Conservation (phyloP, 192 early-diverging fungal species). For the Chytriomyces hyalinus region DNA sequence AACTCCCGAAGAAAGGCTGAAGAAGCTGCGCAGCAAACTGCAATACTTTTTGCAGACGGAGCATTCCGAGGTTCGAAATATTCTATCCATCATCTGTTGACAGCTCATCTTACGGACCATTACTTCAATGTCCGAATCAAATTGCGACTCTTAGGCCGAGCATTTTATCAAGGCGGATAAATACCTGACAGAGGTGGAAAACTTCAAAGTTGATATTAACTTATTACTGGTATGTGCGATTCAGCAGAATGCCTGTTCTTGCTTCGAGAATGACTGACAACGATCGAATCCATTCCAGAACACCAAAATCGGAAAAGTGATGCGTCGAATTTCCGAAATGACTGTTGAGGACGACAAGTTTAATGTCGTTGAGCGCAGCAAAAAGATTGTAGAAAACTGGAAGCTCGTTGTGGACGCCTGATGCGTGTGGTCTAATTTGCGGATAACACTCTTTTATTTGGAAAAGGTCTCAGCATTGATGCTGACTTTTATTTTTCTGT, state of each 20-base stretch:
- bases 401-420: conserved; percentile 21
- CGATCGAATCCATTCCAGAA: conserved; percentile 11
- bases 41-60: conserved; percentile 30
- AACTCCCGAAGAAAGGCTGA: conserved; percentile 31
- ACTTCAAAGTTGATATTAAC: conserved; percentile 21
- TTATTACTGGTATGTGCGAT: conserved; percentile 22
- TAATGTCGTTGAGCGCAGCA: conserved; percentile 18
- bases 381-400: conserved; percentile 30
- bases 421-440: too few relatives aligned
- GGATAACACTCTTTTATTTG: neutral
- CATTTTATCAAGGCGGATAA: conserved; percentile 31
- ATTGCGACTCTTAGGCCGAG: neutral
- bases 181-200: conserved; percentile 32
- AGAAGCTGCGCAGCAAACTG: conserved; percentile 31
- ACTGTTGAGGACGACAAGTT: conserved; percentile 15
- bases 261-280: neutral
- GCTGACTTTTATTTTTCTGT: too few relatives aligned
- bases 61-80: conserved; percentile 2
- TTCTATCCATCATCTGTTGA: too few relatives aligned
- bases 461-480: neutral
- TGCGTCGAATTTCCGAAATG: conserved; percentile 35
- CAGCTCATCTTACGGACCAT: neutral
- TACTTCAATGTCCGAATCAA: neutral
- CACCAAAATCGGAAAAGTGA: conserved; percentile 41
- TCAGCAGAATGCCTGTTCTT: neutral